Base-by-base conservation (phyloP, 2,329 filamentous ascomycete species). In the Tolypocladium inflatum region DNA sequence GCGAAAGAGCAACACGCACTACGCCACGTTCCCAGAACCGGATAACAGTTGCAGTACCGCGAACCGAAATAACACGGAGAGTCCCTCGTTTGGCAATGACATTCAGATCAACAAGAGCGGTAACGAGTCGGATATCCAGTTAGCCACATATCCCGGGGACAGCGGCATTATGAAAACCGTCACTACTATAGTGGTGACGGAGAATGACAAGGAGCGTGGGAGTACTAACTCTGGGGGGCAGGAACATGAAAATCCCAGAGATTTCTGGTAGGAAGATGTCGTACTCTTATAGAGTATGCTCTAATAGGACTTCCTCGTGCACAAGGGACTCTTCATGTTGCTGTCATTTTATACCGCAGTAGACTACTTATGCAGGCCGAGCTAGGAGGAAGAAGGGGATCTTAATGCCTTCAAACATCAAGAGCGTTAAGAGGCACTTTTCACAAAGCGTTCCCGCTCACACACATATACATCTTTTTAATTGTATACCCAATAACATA, bases 81-180 rank as follows among this genome's bases (percentile, higher is more conserved):
- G 35, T 5, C 39, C 6, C 6, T 33, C 30, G 2, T 60, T 45
- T n/a, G 58, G 60, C 4, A 54, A 61, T 39, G 58, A 59, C 13
- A 43, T 55, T 0, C 35, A 41, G 38, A 57, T 61, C 15, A 55
- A 61, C 2, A 59, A 57, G 50, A 17, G 23, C 6, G 19, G 45
- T 3, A 21, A 15, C 23, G 43, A 23, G 6, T 37, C 52, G 0
- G 55, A 57, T 19, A 54, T 54, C 17, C 52, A 54, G 7, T 15
- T 54, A 3, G 19, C 30, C 11, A 23, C 51, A 33, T 37, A 55
- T 45, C 15, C 17, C 37, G 26, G 41, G 33, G 56, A 59, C 38
- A 6, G 23, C 41, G 52, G 52, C 33, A 54, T 54, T 13, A 23
- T 41, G 33, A 54, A 54, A 39, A 54, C 52, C 9, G 37, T 54